Conservation (phyloP, 164 flowering plant genomes). For the Taxillus chinensis region DNA sequence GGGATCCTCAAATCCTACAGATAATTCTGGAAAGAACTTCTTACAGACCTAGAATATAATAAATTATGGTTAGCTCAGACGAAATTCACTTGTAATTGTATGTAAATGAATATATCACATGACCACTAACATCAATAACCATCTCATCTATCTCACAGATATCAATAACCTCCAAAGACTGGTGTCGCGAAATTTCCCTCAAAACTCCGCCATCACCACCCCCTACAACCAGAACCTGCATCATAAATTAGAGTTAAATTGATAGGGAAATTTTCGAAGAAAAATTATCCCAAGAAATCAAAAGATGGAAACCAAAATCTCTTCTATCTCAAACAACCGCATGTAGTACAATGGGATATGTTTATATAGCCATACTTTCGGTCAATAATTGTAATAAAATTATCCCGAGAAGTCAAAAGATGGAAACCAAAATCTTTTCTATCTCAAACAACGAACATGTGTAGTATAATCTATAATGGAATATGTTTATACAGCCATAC, state of each 20-base stretch:
- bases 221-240: constrained; percentile 96
- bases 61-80: background rate
- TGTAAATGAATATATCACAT: background rate
- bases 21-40: constrained; percentile 70
- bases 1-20: constrained; percentile 90
- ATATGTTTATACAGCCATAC: too few relatives aligned
- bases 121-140: constrained; percentile 82
- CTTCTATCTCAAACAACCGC: background rate
- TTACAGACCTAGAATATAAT: constrained; percentile 46
- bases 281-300: background rate
- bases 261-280: background rate
- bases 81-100: too few relatives aligned
- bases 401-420: too few relatives aligned
- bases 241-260: constrained; percentile 6
- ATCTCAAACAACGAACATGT: too few relatives aligned
- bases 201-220: constrained; percentile 99
- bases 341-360: too few relatives aligned
- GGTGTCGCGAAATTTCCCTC: constrained; percentile 84
- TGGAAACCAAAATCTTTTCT: too few relatives aligned
- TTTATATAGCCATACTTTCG: too few relatives aligned
- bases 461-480: too few relatives aligned
- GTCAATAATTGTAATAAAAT: too few relatives aligned
- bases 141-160: constrained; percentile 93
- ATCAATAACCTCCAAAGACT: constrained; percentile 79
- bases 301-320: background rate